Evolutionary conservation across 2,329 filamentous ascomycete species (phyloP).

Genomic region (Neonectria neomacrospora): DNA sequence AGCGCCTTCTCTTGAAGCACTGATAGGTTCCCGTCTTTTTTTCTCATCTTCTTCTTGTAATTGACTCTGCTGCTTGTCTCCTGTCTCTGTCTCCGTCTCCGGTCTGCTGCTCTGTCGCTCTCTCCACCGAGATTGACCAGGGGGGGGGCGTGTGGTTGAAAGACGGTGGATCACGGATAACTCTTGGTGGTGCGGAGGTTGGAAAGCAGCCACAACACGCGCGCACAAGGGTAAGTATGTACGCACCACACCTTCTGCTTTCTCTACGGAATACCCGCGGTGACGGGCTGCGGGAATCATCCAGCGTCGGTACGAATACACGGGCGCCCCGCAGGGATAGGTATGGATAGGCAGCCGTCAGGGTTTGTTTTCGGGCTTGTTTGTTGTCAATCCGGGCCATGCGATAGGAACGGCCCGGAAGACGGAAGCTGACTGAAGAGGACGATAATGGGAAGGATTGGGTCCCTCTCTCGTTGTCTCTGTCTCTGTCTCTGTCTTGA

Average conservation of each 20-base stretch:
- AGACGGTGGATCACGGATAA: slow-evolving; percentile 9
- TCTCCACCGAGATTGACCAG: background rate
- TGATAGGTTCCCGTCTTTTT: background rate
- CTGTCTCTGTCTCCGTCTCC: background rate
- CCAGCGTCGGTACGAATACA: background rate
- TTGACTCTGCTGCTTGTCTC: background rate
- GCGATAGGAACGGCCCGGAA: slow-evolving; percentile 5
- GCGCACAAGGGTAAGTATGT: too few species aligned
- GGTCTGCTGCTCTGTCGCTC: background rate
- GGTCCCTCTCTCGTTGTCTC: background rate
- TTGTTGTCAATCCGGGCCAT: slow-evolving; percentile 9
- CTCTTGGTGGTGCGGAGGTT: slow-evolving; percentile 20
- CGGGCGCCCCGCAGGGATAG: background rate
- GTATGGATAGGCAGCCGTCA: background rate
- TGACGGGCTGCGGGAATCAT: background rate
- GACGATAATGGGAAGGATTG: background rate
- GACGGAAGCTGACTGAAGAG: background rate
- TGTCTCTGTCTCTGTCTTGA: background rate
- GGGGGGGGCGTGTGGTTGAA: slow-evolving; percentile 17
- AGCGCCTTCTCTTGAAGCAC: background rate
- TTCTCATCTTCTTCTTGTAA: background rate
- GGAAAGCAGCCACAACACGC: slow-evolving; percentile 13
- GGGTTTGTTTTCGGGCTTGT: background rate
- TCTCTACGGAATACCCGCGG: slow-evolving; percentile 5
- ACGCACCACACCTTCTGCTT: background rate